These are phyloP conservation scores for Picocystis salinarum DNA, from an alignment of 139 green algal genomes.

Conservation along the genomic window DNA sequence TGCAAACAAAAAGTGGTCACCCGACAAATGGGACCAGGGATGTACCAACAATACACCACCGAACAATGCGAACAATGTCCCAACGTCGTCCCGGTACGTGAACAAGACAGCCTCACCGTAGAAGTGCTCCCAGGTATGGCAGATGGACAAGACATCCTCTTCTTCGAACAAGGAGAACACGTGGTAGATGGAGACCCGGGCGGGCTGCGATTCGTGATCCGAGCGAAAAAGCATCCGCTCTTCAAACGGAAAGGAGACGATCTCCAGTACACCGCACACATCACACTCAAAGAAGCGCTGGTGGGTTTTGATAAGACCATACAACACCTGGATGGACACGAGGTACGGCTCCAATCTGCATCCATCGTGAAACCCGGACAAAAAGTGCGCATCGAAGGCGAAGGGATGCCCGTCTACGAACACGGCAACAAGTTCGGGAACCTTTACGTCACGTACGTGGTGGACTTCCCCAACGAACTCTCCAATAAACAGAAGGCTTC, in stretches of 20 bases:
- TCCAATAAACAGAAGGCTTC: conserved; percentile 49
- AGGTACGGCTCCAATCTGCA: conserved; percentile 20
- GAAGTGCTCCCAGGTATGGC: conserved; percentile 80
- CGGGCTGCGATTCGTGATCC: conserved; percentile 51
- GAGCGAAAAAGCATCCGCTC: conserved; percentile 13
- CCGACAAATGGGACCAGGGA: conserved; percentile 82
- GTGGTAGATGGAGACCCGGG: conserved; percentile 83
- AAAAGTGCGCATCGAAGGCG: conserved; percentile 25
- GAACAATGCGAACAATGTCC: conserved; percentile 79
- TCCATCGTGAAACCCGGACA: conserved; percentile 19
- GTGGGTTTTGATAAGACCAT: conserved; percentile 60
- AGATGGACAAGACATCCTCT: conserved; percentile 61
- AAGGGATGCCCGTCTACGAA: conserved; percentile 54
- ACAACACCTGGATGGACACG: conserved; percentile 81
- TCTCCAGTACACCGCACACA: conserved; percentile 22
- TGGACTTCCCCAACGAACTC: conserved; percentile 62
- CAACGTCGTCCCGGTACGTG: conserved; percentile 63
- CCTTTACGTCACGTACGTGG: conserved; percentile 57
- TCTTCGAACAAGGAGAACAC: conserved; percentile 91
- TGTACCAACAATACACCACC: conserved; percentile 92
- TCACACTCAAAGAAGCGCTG: conserved; percentile 72
- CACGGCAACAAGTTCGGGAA: conserved; percentile 26
- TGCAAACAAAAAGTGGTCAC: conserved; percentile 87
- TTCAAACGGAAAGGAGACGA: conserved; percentile 33
- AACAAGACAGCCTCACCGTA: conserved; percentile 56